Evolutionary conservation across 306 rosid genomes (phyloP).

Genomic region (Trifolium subterraneum): DNA sequence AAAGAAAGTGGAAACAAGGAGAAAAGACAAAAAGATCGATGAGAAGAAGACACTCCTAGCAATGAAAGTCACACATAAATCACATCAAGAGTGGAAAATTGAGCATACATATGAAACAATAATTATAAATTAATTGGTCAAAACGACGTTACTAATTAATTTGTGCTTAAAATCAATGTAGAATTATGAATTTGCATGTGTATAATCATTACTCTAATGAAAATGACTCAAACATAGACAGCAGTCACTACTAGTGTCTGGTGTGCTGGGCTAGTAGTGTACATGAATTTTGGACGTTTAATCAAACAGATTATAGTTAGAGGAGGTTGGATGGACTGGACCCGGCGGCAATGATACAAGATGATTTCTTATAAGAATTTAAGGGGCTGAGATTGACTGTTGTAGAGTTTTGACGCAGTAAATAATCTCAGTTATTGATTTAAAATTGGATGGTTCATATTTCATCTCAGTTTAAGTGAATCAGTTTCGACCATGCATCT

Average conservation of each 20-base stretch:
- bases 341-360: not conserved
- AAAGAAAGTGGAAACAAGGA: not conserved
- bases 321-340: not conserved
- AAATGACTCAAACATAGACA: not conserved
- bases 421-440: too few species aligned
- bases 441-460: too few species aligned
- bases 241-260: not conserved
- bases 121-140: not conserved
- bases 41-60: not conserved
- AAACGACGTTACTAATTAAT: not conserved
- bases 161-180: not conserved
- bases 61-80: conserved; percentile 14
- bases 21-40: conserved; percentile 13
- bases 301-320: not conserved
- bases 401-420: too few species aligned
- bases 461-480: too few species aligned
- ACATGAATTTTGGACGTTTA: not conserved
- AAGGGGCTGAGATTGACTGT: too few species aligned
- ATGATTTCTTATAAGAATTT: too few species aligned
- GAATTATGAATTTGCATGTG: conserved; percentile 9
- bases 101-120: not conserved
- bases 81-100: conserved; percentile 28
- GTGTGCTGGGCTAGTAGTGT: not conserved
- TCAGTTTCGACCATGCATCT: too few species aligned
- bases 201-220: not conserved